Evolutionary conservation across 108 stramenopile species (phyloP).

Genomic region (Stephanodiscus minutulus): DNA sequence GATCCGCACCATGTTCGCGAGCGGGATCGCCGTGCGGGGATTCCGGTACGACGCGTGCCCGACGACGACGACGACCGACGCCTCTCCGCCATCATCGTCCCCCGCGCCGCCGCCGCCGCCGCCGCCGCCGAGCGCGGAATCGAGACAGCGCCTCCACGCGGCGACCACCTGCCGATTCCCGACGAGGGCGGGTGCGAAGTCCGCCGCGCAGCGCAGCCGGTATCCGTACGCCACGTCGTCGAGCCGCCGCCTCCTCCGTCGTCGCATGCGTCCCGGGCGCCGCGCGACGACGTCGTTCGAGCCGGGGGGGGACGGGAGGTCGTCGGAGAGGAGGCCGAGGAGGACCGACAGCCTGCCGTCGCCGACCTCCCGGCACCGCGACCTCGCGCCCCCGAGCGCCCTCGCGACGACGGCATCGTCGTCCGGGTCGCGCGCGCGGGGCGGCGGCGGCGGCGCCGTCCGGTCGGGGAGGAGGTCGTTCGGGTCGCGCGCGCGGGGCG

Average conservation of each 20-base stretch:
- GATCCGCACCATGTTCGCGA: conserved; percentile 60
- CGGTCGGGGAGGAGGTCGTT: neutral
- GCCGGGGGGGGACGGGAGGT: too few species aligned
- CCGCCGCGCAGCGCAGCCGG: conserved; percentile 25
- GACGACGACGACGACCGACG: too few species aligned
- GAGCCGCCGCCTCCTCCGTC: neutral
- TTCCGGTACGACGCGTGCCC: conserved; percentile 16
- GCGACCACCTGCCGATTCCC: conserved; percentile 29
- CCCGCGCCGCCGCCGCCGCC: neutral
- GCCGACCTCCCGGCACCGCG: too few species aligned
- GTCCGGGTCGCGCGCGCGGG: neutral
- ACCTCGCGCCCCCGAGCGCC: neutral
- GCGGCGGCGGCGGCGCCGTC: neutral
- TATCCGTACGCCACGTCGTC: conserved; percentile 28
- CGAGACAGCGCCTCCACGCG: conserved; percentile 45
- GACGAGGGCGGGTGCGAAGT: neutral
- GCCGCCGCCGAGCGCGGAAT: conserved; percentile 13
- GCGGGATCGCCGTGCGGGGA: conserved; percentile 44
- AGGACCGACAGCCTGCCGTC: too few species aligned
- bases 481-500: neutral
- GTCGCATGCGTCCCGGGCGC: neutral
- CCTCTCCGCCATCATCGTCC: conserved; percentile 6
- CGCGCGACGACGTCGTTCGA: too few species aligned
- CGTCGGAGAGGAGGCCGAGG: neutral
- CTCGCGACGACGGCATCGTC: neutral